phyloP scores from a whole-genome alignment of 2,329 filamentous ascomycete species.

The Drechslerella dactyloides region DNA sequence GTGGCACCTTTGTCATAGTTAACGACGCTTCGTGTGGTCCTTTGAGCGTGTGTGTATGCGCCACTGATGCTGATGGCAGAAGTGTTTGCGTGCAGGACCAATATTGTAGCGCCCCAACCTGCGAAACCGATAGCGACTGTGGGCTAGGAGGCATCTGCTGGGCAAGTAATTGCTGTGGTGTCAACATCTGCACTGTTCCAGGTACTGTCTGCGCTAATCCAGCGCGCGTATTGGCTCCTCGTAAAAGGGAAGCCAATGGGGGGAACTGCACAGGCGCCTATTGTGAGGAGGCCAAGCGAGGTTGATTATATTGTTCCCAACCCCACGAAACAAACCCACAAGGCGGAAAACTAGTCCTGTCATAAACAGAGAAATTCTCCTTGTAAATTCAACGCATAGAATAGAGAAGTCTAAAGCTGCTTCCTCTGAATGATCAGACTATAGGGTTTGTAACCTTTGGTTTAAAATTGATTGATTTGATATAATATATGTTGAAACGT shows the following conservation, averaged over 20 bases:
- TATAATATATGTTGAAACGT: no score
- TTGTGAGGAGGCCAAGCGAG: background rate
- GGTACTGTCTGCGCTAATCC: background rate
- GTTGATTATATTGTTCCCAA: background rate
- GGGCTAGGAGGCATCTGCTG: background rate
- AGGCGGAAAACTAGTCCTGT: background rate
- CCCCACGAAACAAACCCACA: background rate
- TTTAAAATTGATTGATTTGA: no score
- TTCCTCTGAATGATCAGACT: no score
- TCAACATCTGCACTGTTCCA: background rate
- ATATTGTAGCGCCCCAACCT: background rate
- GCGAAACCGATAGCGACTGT: background rate
- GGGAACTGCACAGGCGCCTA: background rate
- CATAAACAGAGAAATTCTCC: no score
- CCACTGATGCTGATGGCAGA: conserved; percentile 2
- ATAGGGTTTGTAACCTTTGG: no score
- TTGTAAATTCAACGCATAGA: no score
- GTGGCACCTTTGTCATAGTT: conserved; percentile 4
- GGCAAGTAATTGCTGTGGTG: background rate
- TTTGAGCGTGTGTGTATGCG: background rate
- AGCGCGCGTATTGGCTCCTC: background rate
- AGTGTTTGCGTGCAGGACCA: conserved; percentile 5
- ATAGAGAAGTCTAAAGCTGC: no score
- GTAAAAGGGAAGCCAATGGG: background rate
- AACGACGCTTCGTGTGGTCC: conserved; percentile 4